phyloP scores from a whole-genome alignment of 805 yeast genomes.

The Zygoascus ofunaensis region DNA sequence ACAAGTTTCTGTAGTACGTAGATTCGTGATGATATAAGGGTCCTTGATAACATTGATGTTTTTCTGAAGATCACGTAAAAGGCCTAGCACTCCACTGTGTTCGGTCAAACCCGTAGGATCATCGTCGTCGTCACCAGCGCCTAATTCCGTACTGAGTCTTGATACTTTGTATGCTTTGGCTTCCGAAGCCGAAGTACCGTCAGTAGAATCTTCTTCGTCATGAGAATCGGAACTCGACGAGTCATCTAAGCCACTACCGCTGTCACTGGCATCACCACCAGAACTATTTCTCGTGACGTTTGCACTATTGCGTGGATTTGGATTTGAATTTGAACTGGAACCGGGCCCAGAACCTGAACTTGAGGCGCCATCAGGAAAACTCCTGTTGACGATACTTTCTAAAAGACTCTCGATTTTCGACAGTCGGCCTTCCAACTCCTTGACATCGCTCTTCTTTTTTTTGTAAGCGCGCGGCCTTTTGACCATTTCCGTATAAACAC shows the following conservation, averaged over 20 bases:
- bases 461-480: conserved; percentile 14
- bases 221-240: conserved; percentile 6
- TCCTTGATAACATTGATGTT: background rate
- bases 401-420: conserved; percentile 23
- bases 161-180: too few relatives aligned
- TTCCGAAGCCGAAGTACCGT: background rate
- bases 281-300: conserved; percentile 3
- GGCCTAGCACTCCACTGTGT: background rate
- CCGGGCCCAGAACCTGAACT: background rate
- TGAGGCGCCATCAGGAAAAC: background rate
- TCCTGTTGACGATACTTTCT: background rate
- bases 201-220: conserved; percentile 5
- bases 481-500: conserved; percentile 36
- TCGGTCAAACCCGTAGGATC: background rate
- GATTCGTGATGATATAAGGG: background rate
- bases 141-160: background rate
- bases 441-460: conserved; percentile 11
- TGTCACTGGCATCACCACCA: conserved; percentile 4
- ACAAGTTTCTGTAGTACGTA: background rate
- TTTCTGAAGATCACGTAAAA: background rate
- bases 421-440: conserved; percentile 19
- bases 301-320: too few relatives aligned
- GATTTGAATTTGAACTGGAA: background rate
- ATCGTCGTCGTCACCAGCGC: background rate
- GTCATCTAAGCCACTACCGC: conserved; percentile 7